Percentiles rank a stretch among this genome's conserved stretches.
These are phyloP conservation scores for Coemansia sp. DNA, from an alignment of 192 early-diverging fungal genomes.

Conservation along the genomic window DNA sequence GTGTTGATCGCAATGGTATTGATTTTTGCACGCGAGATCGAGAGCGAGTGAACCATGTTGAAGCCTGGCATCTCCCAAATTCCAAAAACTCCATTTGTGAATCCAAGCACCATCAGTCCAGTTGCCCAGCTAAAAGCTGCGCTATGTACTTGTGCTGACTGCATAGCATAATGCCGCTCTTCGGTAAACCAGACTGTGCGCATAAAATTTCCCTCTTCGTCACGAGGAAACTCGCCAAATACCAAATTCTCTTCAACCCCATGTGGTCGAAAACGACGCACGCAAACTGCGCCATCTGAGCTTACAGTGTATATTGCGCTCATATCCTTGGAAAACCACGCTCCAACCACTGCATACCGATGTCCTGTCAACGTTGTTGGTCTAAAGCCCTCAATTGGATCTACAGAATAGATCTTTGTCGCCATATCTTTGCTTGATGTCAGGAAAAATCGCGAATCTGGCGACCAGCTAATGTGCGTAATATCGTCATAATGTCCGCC, in stretches of 20 bases:
- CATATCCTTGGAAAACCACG: conserved; percentile 63
- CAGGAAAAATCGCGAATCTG: conserved; percentile 71
- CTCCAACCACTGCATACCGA: conserved; percentile 75
- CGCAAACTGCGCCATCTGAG: conserved; percentile 84
- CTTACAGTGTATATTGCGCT: conserved; percentile 74
- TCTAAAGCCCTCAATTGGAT: conserved; percentile 70
- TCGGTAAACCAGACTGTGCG: conserved; percentile 53
- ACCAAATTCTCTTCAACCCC: conserved; percentile 58
- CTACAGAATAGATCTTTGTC: conserved; percentile 40
- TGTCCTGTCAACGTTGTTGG: conserved; percentile 83
- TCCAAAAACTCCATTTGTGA: conserved; percentile 92
- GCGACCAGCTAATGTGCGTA: conserved; percentile 77
- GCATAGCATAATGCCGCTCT: conserved; percentile 75
- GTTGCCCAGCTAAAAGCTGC: conserved; percentile 73
- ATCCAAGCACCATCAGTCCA: conserved; percentile 83
- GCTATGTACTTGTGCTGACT: conserved; percentile 74
- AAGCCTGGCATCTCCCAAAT: conserved; percentile 98
- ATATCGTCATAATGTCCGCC: conserved; percentile 87
- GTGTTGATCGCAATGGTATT: conserved; percentile 84
- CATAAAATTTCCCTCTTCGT: conserved; percentile 43
- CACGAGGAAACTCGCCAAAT: conserved; percentile 60
- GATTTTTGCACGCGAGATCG: conserved; percentile 93
- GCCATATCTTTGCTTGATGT: conserved; percentile 50
- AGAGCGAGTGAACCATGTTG: conserved; percentile 90
- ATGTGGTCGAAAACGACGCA: conserved; percentile 62